Percentiles rank a stretch among this genome's conserved stretches.
Conservation (phyloP, 2,329 filamentous ascomycete species). For the Chrysoporthe cubensis region DNA sequence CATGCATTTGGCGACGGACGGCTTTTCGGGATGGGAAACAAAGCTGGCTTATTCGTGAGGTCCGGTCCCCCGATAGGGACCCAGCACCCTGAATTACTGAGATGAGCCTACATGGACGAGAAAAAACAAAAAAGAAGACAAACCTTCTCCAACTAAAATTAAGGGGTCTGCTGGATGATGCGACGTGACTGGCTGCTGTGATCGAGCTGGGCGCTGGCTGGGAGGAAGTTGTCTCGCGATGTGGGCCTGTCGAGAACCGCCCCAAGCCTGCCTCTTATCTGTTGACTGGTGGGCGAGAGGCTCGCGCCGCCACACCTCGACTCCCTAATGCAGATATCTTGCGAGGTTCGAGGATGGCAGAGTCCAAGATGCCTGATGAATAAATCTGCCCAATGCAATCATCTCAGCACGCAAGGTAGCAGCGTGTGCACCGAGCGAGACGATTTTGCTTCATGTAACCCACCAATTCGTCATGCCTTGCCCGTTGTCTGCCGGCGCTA, state of each 20-base stretch:
- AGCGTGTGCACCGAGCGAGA: background rate
- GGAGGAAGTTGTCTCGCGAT: background rate
- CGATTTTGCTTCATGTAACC: background rate
- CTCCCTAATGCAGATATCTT: background rate
- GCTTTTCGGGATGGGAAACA: slow-evolving; percentile 24
- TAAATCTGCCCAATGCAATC: slow-evolving; percentile 10
- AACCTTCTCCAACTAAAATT: slow-evolving; percentile 16
- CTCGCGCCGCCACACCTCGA: background rate
- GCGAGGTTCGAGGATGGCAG: slow-evolving; percentile 6
- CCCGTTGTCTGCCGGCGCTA: background rate
- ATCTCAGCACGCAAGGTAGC: background rate
- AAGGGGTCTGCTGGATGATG: slow-evolving; percentile 18
- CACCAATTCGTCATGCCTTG: background rate
- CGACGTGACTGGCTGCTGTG: slow-evolving; percentile 21
- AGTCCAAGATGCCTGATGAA: slow-evolving; percentile 10
- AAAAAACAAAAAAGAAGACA: slow-evolving; percentile 19
- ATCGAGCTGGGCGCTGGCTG: slow-evolving; percentile 8
- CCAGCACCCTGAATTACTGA: slow-evolving; percentile 25
- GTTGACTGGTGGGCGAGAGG: background rate
- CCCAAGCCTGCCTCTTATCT: background rate
- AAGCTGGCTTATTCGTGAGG: slow-evolving; percentile 29
- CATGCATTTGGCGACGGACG: slow-evolving; percentile 30
- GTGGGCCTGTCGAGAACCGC: slow-evolving; percentile 9
- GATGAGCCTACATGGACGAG: slow-evolving; percentile 28
- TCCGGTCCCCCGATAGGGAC: slow-evolving; percentile 27